Base-by-base conservation (phyloP, 2,329 filamentous ascomycete species). In the Fusarium gaditjirri region DNA sequence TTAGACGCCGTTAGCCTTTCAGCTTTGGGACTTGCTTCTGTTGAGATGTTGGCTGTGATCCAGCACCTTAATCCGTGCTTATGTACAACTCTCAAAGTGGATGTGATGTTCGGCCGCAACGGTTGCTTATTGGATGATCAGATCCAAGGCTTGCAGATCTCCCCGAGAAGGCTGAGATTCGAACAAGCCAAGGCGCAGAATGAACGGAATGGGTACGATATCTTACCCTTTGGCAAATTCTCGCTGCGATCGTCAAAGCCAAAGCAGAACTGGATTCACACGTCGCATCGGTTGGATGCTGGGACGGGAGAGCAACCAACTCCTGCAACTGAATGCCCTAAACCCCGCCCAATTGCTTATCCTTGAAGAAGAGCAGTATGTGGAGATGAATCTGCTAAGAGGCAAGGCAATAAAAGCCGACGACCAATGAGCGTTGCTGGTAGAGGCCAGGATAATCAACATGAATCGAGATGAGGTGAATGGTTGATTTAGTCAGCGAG, bases 301-400 rank as follows among this genome's bases (percentile, higher is more conserved):
- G 58, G 66, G 57, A 52, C 65, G 65, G 65, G 65, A 69, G 65
- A 65, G 66, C 52, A 53, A 65, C 65, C 66, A 69, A 64, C n/a
- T n/a, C n/a, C n/a, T n/a, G n/a, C n/a, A n/a, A n/a, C 58, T 69
- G 35, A 41, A 47, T 33, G 38, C 19, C 11, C 31, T 38, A 38
- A 31, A 27, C 58, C 41, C 65, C 65, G 38, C 65, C 38, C 23
- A 39, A 38, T 59, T 69, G 46, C 46, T 57, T 33, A 53, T 49
- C 46, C 36, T 47, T 35, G 50, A 42, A 53, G 50, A 58, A 29
- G 39, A 46, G 35, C 31, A 57, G 35, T 21, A 49, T 59, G 66
- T 54, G 65, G 65, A 65, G 66, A 49, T 43, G 33, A 29, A 43
- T 42, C 47, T 61, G n/a, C 64, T 60, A 61, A 49, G 36, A 44